Evolutionary conservation across 2,329 filamentous ascomycete species (phyloP).

Genomic region (Pseudocercospora fijiensis): DNA sequence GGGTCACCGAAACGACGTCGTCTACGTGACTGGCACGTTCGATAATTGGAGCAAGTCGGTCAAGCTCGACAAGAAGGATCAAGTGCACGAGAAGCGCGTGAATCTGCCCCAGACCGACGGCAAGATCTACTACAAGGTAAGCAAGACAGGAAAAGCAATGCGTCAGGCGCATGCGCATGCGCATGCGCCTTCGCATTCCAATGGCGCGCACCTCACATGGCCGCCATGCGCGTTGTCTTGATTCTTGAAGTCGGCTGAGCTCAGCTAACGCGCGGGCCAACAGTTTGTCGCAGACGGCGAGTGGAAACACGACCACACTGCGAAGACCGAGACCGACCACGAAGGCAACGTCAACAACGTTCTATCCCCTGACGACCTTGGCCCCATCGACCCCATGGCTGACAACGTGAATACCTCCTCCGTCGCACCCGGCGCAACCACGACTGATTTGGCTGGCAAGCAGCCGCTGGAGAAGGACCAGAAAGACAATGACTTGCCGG

Average conservation of each 20-base stretch:
- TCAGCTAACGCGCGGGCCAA: constrained; percentile 19
- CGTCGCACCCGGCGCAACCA: constrained; percentile 68
- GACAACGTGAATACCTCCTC: constrained; percentile 57
- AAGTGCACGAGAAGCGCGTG: constrained; percentile 77
- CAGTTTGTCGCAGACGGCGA: constrained; percentile 94
- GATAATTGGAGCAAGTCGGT: constrained; percentile 90
- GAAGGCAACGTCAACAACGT: constrained; percentile 92
- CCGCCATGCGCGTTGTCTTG: not conserved
- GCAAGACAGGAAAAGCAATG: constrained; percentile 27
- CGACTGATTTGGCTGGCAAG: constrained; percentile 65
- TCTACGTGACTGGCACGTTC: constrained; percentile 94
- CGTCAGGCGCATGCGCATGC: constrained; percentile 6
- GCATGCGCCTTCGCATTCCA: too few relatives aligned
- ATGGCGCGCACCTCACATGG: constrained; percentile 10
- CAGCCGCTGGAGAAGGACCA: constrained; percentile 55
- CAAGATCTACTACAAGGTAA: constrained; percentile 94
- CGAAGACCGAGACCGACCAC: constrained; percentile 77
- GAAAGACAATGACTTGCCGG: constrained; percentile 51
- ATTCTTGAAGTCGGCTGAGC: not conserved
- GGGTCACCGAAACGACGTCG: constrained; percentile 70
- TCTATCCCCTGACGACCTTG: constrained; percentile 71
- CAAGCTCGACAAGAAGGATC: constrained; percentile 73
- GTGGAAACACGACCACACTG: constrained; percentile 81
- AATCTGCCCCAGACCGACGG: constrained; percentile 60
- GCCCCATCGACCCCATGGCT: constrained; percentile 47